These are phyloP conservation scores for Paramecium pentaurelia DNA, from an alignment of 73 alveolate species.

Conservation along the genomic window DNA sequence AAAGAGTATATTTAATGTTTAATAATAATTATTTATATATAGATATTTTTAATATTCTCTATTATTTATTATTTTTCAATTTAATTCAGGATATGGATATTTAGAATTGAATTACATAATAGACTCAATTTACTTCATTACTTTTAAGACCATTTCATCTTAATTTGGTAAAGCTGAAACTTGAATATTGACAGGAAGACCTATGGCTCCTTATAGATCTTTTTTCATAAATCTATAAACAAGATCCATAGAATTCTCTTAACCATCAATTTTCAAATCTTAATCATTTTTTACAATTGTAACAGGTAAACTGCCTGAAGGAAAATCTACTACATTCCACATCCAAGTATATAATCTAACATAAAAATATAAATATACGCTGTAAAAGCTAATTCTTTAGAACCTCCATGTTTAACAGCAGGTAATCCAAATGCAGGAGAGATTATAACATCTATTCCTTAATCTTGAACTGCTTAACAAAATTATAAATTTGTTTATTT, in stretches of 20 bases:
- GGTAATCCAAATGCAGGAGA: slow-evolving; percentile 55
- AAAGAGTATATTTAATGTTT: too few species aligned
- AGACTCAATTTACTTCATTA: slow-evolving; percentile 70
- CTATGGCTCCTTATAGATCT: slow-evolving; percentile 62
- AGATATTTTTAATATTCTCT: neutral
- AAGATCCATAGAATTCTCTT: neutral
- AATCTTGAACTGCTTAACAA: neutral
- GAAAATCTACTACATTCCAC: slow-evolving; percentile 60
- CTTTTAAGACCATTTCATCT: slow-evolving; percentile 70
- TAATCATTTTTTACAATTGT: neutral
- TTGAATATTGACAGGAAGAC: slow-evolving; percentile 78
- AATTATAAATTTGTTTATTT: neutral
- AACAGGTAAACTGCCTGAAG: slow-evolving; percentile 36
- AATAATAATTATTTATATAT: too few species aligned
- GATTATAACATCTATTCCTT: slow-evolving; percentile 57
- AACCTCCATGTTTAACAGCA: slow-evolving; percentile 61
- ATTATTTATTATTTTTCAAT: neutral
- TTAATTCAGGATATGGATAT: neutral
- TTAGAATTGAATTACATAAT: slow-evolving; percentile 30
- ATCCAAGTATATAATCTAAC: slow-evolving; percentile 49
- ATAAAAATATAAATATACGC: neutral
- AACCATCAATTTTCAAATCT: neutral
- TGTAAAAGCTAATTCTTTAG: slow-evolving; percentile 6
- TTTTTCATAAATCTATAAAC: neutral
- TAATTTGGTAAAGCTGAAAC: slow-evolving; percentile 60